Conservation (phyloP, 2,329 filamentous ascomycete genomes). For the Rutstroemia sp. region DNA sequence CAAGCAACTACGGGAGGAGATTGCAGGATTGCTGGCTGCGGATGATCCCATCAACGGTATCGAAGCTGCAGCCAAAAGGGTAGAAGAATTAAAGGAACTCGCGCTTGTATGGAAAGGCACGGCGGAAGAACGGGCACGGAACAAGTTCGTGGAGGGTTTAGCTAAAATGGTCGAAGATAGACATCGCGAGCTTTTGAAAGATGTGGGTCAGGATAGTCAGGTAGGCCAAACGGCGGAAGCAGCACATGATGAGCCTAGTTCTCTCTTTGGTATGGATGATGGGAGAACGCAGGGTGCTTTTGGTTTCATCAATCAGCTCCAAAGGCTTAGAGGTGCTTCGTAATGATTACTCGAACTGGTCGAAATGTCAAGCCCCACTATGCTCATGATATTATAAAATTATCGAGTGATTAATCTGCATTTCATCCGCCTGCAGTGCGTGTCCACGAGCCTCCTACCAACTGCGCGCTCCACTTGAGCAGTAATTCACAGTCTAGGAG, state of each 20-base stretch:
- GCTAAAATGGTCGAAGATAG: conserved; percentile 77
- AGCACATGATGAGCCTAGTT: conserved; percentile 18
- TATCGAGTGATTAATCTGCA: too few species aligned
- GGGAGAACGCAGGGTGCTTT: conserved; percentile 25
- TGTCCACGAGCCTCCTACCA: too few species aligned
- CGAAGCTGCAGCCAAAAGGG: conserved; percentile 63
- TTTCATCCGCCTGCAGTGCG: too few species aligned
- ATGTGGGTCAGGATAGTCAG: conserved; percentile 25
- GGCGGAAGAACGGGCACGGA: conserved; percentile 80
- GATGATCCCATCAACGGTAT: conserved; percentile 58
- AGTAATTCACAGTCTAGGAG: too few species aligned
- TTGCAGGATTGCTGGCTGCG: conserved; percentile 56
- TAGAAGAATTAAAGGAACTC: conserved; percentile 71
- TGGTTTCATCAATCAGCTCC: conserved; percentile 31
- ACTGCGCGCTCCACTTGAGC: too few species aligned
- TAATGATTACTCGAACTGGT: conserved; percentile 5
- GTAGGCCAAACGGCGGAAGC: conserved; percentile 22
- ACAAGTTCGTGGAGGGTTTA: conserved; percentile 73
- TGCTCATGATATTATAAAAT: too few species aligned
- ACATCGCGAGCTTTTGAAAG: conserved; percentile 28
- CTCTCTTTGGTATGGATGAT: conserved; percentile 12
- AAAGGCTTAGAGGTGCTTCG: conserved; percentile 29
- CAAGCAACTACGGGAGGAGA: conserved; percentile 61
- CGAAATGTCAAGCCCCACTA: too few species aligned
- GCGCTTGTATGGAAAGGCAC: conserved; percentile 90